These are phyloP conservation scores for Trichoderma sp. DNA, from an alignment of 2,329 filamentous ascomycete genomes.

Conservation along the genomic window DNA sequence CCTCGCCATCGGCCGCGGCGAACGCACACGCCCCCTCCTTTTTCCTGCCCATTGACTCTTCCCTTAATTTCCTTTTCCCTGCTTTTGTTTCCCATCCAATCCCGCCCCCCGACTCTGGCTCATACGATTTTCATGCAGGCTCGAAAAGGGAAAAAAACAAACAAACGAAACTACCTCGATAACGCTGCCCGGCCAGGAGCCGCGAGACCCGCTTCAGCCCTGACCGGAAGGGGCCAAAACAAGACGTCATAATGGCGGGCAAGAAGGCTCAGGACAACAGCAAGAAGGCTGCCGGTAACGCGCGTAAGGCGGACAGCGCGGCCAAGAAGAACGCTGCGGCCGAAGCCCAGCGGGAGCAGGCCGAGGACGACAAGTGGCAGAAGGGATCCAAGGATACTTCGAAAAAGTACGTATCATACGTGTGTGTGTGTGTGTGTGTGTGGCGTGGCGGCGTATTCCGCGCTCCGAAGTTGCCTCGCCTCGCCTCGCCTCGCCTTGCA, in stretches of 20 bases:
- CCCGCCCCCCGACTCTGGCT: conserved; percentile 4
- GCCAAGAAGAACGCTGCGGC: conserved; percentile 75
- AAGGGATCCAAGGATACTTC: conserved; percentile 81
- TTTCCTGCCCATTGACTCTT: background rate
- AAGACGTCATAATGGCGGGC: conserved; percentile 58
- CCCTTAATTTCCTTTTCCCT: conserved; percentile 18
- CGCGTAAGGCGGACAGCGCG: conserved; percentile 87
- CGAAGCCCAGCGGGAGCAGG: conserved; percentile 64
- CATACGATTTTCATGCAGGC: conserved; percentile 19
- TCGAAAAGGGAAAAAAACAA: background rate
- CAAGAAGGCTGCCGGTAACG: conserved; percentile 89
- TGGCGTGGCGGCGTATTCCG: background rate
- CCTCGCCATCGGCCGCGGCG: background rate
- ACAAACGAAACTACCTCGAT: background rate
- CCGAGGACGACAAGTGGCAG: conserved; percentile 75
- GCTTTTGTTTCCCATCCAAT: background rate
- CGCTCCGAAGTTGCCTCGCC: background rate
- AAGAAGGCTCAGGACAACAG: conserved; percentile 77
- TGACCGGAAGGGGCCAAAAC: background rate
- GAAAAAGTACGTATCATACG: conserved; percentile 73
- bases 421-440: background rate
- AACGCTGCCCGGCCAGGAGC: conserved; percentile 1
- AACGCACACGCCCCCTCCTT: conserved; percentile 17
- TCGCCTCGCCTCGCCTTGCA: too few relatives aligned
- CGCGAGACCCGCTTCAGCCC: background rate